Conservation (phyloP, 2,329 filamentous ascomycete genomes). For the Nemania diffusa region DNA sequence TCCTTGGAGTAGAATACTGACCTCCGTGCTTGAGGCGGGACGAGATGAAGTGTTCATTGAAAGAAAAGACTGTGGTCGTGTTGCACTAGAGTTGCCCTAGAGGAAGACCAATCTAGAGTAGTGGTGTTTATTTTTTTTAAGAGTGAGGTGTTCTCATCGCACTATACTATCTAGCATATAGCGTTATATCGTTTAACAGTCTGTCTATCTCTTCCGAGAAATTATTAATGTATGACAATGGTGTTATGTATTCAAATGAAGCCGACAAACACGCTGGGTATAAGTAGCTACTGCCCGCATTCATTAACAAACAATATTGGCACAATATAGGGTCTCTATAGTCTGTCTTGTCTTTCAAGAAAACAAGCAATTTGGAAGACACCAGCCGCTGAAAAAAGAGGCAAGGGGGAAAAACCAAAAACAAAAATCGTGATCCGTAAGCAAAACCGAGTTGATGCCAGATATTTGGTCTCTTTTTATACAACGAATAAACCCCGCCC, state of each 20-base stretch:
- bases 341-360: constrained; percentile 10
- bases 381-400: neutral
- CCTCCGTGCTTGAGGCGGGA: neutral
- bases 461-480: constrained; percentile 28
- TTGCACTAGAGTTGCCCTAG: neutral
- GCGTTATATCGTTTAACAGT: neutral
- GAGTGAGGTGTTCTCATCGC: neutral
- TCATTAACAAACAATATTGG: neutral
- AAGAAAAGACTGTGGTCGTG: no score
- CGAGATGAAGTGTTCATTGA: neutral
- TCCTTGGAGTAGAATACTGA: constrained; percentile 48
- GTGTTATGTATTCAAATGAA: constrained; percentile 8
- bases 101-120: neutral
- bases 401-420: neutral
- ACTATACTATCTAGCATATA: neutral
- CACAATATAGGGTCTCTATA: neutral
- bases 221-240: neutral
- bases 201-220: neutral
- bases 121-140: no score
- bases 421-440: constrained; percentile 20
- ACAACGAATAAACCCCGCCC: constrained; percentile 21
- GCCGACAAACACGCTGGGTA: constrained; percentile 9
- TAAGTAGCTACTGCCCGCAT: constrained; percentile 1
- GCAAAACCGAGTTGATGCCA: constrained; percentile 23
- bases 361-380: neutral